phyloP scores from a whole-genome alignment of 192 early-diverging fungal genomes.

The Backusella australiensis region DNA sequence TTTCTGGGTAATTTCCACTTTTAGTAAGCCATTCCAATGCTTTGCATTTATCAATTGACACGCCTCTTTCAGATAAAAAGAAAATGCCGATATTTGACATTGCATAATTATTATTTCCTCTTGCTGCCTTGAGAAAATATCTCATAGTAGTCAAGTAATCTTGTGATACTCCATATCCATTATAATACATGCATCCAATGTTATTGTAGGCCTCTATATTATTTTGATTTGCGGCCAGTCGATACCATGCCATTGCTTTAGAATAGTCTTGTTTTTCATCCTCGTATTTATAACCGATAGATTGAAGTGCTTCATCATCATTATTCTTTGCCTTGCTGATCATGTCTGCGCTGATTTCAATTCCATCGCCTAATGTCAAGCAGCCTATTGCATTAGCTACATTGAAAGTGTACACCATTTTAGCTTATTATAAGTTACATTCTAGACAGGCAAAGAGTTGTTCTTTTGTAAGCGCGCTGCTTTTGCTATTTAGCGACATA shows the following conservation, averaged over 20 bases:
- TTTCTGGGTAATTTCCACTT: too few relatives aligned
- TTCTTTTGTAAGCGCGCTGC: too few relatives aligned
- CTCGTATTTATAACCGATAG: too few relatives aligned
- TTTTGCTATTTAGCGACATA: too few relatives aligned
- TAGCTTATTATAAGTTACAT: too few relatives aligned
- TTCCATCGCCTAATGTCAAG: too few relatives aligned
- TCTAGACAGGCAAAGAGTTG: too few relatives aligned
- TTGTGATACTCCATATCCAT: not conserved
- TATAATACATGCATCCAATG: not conserved
- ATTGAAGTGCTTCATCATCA: too few relatives aligned
- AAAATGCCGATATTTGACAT: not conserved
- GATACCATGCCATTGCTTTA: not conserved
- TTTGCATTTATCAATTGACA: not conserved
- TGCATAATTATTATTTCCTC: fast-evolving
- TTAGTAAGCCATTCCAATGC: not conserved
- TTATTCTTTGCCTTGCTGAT: too few relatives aligned
- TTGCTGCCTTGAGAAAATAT: not conserved
- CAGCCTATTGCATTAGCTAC: too few relatives aligned
- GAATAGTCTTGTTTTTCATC: not conserved
- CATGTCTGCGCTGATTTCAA: fast-evolving
- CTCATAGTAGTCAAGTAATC: not conserved
- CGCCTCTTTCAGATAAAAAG: too few relatives aligned
- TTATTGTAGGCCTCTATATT: not conserved
- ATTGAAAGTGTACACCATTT: too few relatives aligned
- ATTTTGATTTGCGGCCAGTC: not conserved